Conservation (phyloP, 148 eudicot species). For the Drosera capensis region DNA sequence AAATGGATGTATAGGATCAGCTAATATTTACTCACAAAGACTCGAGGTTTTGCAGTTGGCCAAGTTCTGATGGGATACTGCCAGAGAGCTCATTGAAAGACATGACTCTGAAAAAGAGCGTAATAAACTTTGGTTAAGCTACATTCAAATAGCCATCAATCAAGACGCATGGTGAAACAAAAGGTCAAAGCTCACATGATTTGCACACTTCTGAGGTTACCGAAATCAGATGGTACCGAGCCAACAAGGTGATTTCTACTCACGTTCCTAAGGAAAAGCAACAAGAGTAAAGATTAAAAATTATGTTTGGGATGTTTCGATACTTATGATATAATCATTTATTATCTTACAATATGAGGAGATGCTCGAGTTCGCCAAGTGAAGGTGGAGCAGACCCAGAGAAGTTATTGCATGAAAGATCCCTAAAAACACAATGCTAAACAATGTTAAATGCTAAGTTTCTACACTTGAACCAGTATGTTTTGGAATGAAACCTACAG, state of each 20-base stretch:
- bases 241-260: conserved; percentile 41
- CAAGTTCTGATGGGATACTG: conserved; percentile 40
- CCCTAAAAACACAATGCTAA: conserved; percentile 17
- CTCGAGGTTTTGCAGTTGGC: conserved; percentile 41
- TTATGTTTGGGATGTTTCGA: neutral
- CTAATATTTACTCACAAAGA: conserved; percentile 25
- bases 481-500: conserved; percentile 20
- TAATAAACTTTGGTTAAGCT: neutral
- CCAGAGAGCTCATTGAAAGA: conserved; percentile 43
- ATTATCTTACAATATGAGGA: conserved; percentile 39
- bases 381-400: conserved; percentile 47
- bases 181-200: conserved; percentile 24
- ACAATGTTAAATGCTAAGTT: neutral
- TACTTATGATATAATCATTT: neutral
- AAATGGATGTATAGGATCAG: neutral
- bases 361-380: conserved; percentile 66
- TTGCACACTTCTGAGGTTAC: conserved; percentile 41
- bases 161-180: neutral
- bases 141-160: neutral
- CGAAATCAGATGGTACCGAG: conserved; percentile 35
- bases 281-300: neutral
- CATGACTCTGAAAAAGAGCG: conserved; percentile 23
- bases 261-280: conserved; percentile 28
- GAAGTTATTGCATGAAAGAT: conserved; percentile 47
- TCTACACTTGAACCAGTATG: neutral